phyloP scores from a whole-genome alignment of 2,329 filamentous ascomycete species.

The Cercospora berteroae region DNA sequence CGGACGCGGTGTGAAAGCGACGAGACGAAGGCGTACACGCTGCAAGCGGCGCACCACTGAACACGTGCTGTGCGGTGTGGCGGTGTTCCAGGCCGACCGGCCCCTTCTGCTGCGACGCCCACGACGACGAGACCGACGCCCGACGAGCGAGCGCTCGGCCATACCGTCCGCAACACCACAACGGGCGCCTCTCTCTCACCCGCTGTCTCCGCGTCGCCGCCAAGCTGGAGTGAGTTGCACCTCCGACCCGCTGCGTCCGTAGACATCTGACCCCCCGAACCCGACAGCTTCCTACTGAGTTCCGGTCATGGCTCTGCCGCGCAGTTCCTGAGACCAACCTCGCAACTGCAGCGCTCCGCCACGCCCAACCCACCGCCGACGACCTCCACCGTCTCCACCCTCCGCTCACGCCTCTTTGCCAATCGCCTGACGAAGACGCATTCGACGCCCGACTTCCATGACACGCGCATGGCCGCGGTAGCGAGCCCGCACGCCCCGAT shows the following conservation, averaged over 20 bases:
- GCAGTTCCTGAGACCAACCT: neutral
- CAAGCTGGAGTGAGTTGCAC: conserved; percentile 6
- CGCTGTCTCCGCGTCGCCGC: neutral
- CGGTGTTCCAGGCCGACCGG: neutral
- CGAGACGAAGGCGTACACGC: neutral
- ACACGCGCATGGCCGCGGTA: conserved; percentile 26
- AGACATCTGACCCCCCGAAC: neutral
- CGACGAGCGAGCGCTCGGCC: neutral
- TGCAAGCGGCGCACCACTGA: neutral
- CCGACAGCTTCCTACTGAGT: neutral
- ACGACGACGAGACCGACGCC: neutral
- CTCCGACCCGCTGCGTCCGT: neutral
- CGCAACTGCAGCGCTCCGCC: conserved; percentile 1
- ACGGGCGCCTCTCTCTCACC: neutral
- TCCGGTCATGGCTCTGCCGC: conserved; percentile 8
- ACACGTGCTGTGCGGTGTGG: neutral
- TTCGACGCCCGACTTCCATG: conserved; percentile 27
- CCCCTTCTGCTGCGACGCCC: neutral
- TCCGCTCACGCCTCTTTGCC: conserved; percentile 23
- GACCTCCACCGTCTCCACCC: conserved; percentile 8
- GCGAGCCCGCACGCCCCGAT: conserved; percentile 16
- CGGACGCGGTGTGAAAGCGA: neutral
- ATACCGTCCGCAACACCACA: neutral
- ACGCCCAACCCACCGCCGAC: conserved; percentile 2
- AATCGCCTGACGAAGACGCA: conserved; percentile 26